Evolutionary conservation across 2,329 filamentous ascomycete genomes (phyloP).

Genomic region (Calonectria pseudoturangicola): DNA sequence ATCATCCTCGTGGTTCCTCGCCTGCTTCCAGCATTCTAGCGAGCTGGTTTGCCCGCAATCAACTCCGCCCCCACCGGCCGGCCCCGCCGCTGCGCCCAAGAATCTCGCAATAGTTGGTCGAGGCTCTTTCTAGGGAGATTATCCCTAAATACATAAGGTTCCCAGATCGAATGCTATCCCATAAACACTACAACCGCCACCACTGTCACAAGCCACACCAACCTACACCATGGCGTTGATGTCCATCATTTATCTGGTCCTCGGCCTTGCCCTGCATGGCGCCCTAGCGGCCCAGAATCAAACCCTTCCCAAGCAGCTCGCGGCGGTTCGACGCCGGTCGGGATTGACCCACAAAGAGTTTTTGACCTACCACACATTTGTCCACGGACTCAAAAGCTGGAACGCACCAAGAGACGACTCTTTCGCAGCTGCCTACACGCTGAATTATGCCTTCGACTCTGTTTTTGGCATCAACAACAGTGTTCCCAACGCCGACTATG

Average conservation of each 20-base stretch:
- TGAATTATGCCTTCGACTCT: constrained; percentile 22
- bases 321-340: constrained; percentile 17
- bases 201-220: neutral
- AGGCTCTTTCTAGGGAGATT: too few relatives aligned
- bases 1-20: neutral
- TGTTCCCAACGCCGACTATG: constrained; percentile 18
- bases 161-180: neutral
- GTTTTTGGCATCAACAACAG: constrained; percentile 31
- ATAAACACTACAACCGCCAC: neutral
- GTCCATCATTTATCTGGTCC: neutral
- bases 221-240: constrained; percentile 5
- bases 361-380: constrained; percentile 22
- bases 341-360: constrained; percentile 32
- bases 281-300: constrained; percentile 34
- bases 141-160: constrained; percentile 5
- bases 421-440: constrained; percentile 18
- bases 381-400: constrained; percentile 31
- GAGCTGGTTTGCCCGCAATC: neutral
- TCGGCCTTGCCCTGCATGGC: constrained; percentile 14
- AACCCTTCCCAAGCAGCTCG: constrained; percentile 35
- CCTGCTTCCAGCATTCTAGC: neutral
- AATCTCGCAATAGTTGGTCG: too few relatives aligned
- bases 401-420: constrained; percentile 18
- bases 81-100: neutral
- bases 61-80: constrained; percentile 10